phyloP scores from a whole-genome alignment of 2,329 filamentous ascomycete genomes.

The Hirsutella minnesotensis region DNA sequence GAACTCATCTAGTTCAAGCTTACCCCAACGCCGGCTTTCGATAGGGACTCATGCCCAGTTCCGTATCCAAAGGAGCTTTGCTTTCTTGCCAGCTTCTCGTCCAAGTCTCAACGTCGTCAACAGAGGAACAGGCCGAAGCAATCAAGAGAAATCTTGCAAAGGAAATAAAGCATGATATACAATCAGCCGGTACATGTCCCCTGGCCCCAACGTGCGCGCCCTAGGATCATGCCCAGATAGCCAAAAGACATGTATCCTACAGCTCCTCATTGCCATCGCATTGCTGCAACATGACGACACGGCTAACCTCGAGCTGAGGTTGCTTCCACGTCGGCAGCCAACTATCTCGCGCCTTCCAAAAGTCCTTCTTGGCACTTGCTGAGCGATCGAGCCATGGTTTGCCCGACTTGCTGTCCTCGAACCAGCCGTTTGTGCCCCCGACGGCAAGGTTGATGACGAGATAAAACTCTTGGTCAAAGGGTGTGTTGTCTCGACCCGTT shows the following conservation, averaged over 20 bases:
- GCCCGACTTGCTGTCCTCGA: slow-evolving; percentile 54
- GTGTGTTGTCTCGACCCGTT: slow-evolving; percentile 49
- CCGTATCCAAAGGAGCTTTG: too few relatives aligned
- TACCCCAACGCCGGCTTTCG: too few relatives aligned
- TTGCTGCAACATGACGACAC: slow-evolving; percentile 60
- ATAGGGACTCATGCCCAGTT: too few relatives aligned
- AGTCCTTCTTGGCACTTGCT: slow-evolving; percentile 57
- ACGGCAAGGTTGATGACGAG: slow-evolving; percentile 67
- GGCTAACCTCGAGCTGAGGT: slow-evolving; percentile 56
- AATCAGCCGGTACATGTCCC: too few relatives aligned
- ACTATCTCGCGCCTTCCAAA: slow-evolving; percentile 54
- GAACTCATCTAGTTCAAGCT: too few relatives aligned
- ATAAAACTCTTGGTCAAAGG: slow-evolving; percentile 68
- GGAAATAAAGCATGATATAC: too few relatives aligned
- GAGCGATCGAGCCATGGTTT: slow-evolving; percentile 74
- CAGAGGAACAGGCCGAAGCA: too few relatives aligned
- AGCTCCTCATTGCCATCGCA: slow-evolving; percentile 48
- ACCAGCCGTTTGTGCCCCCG: slow-evolving; percentile 74
- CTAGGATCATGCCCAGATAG: not conserved
- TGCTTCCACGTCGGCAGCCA: slow-evolving; percentile 65
- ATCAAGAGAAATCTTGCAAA: too few relatives aligned
- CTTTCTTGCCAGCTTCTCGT: too few relatives aligned
- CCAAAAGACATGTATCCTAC: slow-evolving; percentile 13
- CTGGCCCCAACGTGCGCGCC: too few relatives aligned
- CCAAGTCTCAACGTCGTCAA: too few relatives aligned